Evolutionary conservation across 108 stramenopile species (phyloP), one percentile per base, ranked within the genome.

Genomic region (Cylindrotheca closterium): DNA sequence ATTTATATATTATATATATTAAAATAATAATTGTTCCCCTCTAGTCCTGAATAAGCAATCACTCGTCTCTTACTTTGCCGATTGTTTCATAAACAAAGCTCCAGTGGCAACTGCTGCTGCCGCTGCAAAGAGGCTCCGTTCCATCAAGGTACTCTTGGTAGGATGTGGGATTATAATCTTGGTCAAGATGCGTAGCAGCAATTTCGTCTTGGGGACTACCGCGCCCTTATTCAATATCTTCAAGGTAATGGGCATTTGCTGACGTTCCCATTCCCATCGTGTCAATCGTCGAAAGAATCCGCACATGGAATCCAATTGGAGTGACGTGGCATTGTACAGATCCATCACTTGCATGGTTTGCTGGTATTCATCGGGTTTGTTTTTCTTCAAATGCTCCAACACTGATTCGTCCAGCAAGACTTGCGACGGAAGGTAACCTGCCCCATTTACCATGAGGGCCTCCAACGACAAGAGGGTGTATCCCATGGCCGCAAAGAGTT

Each of bases 401-500:
- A 37, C 51, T 12, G 31, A 31, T 28, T 48, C 34, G 10, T 46
- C 51, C 28, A 28, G 26, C 22, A 64, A 12, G 12, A 37, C 32
- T 15, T 18, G 3, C 7, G 31, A 33, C 34, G 63, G 63, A 21
- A 64, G 34, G n/a, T 64, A 64, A 4, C 63, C 63, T 22, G n/a
- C 22, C 1, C 63, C 63, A 49, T 47, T 47, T 24, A 24, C 26
- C 5, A 21, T 53, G 1, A 52, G 15, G 30, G 31, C 17, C 4
- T 52, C 51, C 32, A 64, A 15, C 0, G 33, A 51, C 15, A 52
- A 31, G n/a, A 33, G 22, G 5, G 63, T 28, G 31, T 32, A 60
- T 15, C 27, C 28, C 21, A 32, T 60, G 17, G 69, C 69, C 0
- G 69, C 50, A 19, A 60, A 24, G 0, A 70, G 15, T 26, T 70